Evolutionary conservation across 2,329 filamentous ascomycete genomes (phyloP).

Genomic region (Macrophomina phaseolina): DNA sequence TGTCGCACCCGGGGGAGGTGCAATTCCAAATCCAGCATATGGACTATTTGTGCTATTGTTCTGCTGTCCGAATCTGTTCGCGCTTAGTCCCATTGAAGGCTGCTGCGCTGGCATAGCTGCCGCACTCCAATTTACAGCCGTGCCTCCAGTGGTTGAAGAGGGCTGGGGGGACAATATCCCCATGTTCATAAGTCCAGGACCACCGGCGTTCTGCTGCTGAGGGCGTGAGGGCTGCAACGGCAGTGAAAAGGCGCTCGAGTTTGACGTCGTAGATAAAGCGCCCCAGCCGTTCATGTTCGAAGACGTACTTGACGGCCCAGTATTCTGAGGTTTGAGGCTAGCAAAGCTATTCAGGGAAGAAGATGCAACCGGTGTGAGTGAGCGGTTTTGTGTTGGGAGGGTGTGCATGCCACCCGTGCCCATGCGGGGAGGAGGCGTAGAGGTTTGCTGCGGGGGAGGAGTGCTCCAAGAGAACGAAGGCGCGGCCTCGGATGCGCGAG

Average conservation of each 20-base stretch:
- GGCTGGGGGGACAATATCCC: conserved; percentile 24
- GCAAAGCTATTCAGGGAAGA: conserved; percentile 56
- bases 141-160: conserved; percentile 22
- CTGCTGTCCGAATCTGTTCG: not conserved
- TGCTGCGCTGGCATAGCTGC: not conserved
- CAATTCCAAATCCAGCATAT: conserved; percentile 45
- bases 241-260: conserved; percentile 40
- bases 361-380: conserved; percentile 38
- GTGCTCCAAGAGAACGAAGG: conserved; percentile 56
- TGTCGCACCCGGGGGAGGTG: conserved; percentile 41
- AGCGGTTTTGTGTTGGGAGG: not conserved
- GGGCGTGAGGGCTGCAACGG: conserved; percentile 44
- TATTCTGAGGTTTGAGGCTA: conserved; percentile 48
- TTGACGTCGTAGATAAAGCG: conserved; percentile 37
- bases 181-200: conserved; percentile 22
- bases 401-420: not conserved
- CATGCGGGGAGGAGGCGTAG: conserved; percentile 17
- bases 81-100: not conserved
- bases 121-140: conserved; percentile 13
- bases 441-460: conserved; percentile 35
- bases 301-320: not conserved
- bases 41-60: conserved; percentile 30
- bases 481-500: conserved; percentile 37
- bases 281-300: conserved; percentile 29
- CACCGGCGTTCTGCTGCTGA: conserved; percentile 31